phyloP scores from a whole-genome alignment of 495 filamentous ascomycete species.

The Hypomontagnella monticulosa region DNA sequence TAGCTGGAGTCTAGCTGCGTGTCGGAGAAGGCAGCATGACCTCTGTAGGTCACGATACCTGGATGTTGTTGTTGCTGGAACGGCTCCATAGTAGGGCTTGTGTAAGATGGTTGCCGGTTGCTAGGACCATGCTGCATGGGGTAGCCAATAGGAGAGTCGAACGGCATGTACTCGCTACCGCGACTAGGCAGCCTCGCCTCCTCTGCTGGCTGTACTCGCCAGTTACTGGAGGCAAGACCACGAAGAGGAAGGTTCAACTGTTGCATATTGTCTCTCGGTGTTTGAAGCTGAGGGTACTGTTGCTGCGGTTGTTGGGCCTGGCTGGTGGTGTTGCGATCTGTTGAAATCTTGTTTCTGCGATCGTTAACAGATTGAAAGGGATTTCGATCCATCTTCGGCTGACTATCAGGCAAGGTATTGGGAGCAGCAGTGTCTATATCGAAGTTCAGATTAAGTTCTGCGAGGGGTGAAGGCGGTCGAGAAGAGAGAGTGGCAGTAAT shows the following conservation, averaged over 20 bases:
- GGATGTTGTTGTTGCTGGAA: slow-evolving; percentile 26
- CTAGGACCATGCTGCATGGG: slow-evolving; percentile 8
- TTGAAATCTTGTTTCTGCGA: slow-evolving; percentile 37
- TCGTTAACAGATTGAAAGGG: slow-evolving; percentile 44
- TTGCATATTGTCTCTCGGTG: slow-evolving; percentile 21
- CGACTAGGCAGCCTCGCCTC: slow-evolving; percentile 11
- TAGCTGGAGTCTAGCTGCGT: slow-evolving; percentile 37
- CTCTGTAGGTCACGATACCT: slow-evolving; percentile 12
- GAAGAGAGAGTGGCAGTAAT: slow-evolving; percentile 7
- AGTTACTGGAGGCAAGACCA: slow-evolving; percentile 42
- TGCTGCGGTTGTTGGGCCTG: slow-evolving; percentile 24
- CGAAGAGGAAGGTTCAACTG: slow-evolving; percentile 15
- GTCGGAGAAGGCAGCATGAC: slow-evolving; percentile 9
- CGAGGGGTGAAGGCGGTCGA: slow-evolving; percentile 18
- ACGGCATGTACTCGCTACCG: slow-evolving; percentile 8
- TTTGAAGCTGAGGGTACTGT: slow-evolving; percentile 14
- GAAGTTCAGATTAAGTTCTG: slow-evolving; percentile 24
- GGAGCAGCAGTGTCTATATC: slow-evolving; percentile 25
- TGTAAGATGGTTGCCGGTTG: slow-evolving; percentile 3
- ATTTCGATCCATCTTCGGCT: slow-evolving; percentile 40
- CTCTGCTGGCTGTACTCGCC: slow-evolving; percentile 34
- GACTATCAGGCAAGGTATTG: slow-evolving; percentile 16
- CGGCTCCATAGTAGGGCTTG: slow-evolving; percentile 25
- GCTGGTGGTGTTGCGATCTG: slow-evolving; percentile 16
- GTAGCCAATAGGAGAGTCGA: slow-evolving; percentile 20